These are phyloP conservation scores for Smittium culicis DNA, from an alignment of 371 early-diverging fungal genomes.

Conservation along the genomic window DNA sequence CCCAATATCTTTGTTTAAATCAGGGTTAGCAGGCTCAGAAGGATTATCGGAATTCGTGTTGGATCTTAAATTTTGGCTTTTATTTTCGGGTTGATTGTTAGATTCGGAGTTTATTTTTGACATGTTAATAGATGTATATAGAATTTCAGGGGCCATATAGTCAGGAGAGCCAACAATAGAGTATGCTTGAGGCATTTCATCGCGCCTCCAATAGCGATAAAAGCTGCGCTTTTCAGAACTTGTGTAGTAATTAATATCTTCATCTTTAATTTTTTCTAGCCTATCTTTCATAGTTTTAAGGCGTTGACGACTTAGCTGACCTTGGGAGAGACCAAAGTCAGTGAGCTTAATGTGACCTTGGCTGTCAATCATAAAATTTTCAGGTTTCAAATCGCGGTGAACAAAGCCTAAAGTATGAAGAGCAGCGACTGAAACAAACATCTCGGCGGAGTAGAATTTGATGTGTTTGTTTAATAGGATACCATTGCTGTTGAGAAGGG, in stretches of 20 bases:
- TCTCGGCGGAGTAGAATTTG: conserved; percentile 52
- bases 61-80: background rate
- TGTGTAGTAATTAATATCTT: conserved; percentile 32
- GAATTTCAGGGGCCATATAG: conserved; percentile 65
- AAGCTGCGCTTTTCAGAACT: conserved; percentile 38
- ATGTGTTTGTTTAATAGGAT: conserved; percentile 44
- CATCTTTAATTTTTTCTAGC: conserved; percentile 41
- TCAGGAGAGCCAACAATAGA: conserved; percentile 70
- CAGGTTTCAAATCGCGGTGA: conserved; percentile 87
- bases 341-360: conserved; percentile 45
- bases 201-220: conserved; percentile 31
- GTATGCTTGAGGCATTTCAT: conserved; percentile 36
- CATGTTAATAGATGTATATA: conserved; percentile 32
- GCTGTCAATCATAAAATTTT: conserved; percentile 62
- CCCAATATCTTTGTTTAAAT: conserved; percentile 15
- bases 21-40: background rate
- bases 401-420: conserved; percentile 56
- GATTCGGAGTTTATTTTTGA: conserved; percentile 20
- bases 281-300: conserved; percentile 42
- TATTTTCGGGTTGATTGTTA: conserved; percentile 12
- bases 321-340: conserved; percentile 70
- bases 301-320: conserved; percentile 41
- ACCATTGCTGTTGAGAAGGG: conserved; percentile 50
- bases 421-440: conserved; percentile 44
- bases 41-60: background rate